Evolutionary conservation across 1,139 yeast species (phyloP), one percentile per base, ranked within the genome.

Genomic region (Pichia sp.): DNA sequence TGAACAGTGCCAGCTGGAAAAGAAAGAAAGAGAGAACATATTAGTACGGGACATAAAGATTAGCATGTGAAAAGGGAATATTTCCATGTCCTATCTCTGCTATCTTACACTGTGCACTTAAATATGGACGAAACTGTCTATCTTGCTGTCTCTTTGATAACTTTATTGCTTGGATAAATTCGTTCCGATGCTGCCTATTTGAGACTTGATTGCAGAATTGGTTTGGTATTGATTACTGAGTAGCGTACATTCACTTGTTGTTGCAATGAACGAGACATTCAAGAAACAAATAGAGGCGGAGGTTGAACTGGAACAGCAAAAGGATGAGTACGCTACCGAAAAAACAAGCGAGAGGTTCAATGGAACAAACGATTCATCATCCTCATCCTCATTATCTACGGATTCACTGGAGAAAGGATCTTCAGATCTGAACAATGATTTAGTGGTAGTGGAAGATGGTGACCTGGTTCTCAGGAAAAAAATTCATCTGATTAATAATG

Each of bases 401-500:
- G 37, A 34, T 16, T 13, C 37, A 18, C 16, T 34, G 37, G 37
- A 34, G 18, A 34, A 34, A 7, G 37, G 37, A 6, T 34, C 37
- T 13, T 16, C 30, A 8, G 22, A 39, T n/a, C 16, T 46, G n/a
- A 23, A 25, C 3, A 36, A 23, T 5, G 57, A 54, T 44, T 23
- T 54, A 19, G 39, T 42, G 8, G 34, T 40, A n/a, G 56, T 54
- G 6, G 62, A 56, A 51, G 48, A 49, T 42, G 47, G 50, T 22
- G 67, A 65, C 49, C 40, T 49, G 0, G 66, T 57, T 8, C 52
- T 64, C 16, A 49, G 52, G 12, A 55, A 52, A 26, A 65, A 65
- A 48, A 64, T 65, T 44, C 53, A 52, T 26, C 50, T 63, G 18
- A 57, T 78, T 49, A 76, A 77, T 60, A 63, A 75, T 51, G 79